Evolutionary conservation across 345 rosid species (phyloP), one percentile per base, ranked within the genome.

Genomic region (Citrus trifoliata): DNA sequence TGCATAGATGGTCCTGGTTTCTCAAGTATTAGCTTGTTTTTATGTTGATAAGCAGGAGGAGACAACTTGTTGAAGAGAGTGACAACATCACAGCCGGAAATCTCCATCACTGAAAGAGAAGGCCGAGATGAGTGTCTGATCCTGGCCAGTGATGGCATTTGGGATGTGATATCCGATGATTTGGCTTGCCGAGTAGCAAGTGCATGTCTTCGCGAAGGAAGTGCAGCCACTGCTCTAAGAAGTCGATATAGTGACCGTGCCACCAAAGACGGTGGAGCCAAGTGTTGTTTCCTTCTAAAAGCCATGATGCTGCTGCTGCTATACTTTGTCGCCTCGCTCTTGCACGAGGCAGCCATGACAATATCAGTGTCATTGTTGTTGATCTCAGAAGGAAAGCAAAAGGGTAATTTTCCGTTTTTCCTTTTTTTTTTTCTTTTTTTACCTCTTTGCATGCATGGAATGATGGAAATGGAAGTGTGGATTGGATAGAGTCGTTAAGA

Each of bases 121-220:
- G 10, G 12, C 2, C 74, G 73, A 27, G 88, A 85, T 10, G 89
- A 87, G 24, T 83, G 81, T 67, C 75, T 87, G 38, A 81, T 87
- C 28, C 70, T 85, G 58, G 89, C 81, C 0, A 81, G 76, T 33
- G 82, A 82, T 64, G 89, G 86, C 0, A 27, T 87, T 16, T 87
- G 89, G 89, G 77, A 82, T 72, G 86, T 81, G n/a, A 56, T 87
- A 63, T 67, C 88, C 1, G 70, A 76, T 10, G 79, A 80, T 2
- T 76, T 83, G 53, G 89, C 79, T 30, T 85, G 86, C 22, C 71
- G 75, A 63, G 48, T 83, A 40, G 88, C 84, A 4, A 68, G 79
- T 25, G 30, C 35, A 14, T 80, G 80, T 59, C 81, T 87, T 9
- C 80, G 55, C 37, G 77, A 84, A 13, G 87, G 76, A 30, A 76